Percentiles rank a stretch among this genome's conserved stretches.
Evolutionary conservation across 805 yeast genomes (phyloP).

Genomic region (Cyberlindnera lachancei): DNA sequence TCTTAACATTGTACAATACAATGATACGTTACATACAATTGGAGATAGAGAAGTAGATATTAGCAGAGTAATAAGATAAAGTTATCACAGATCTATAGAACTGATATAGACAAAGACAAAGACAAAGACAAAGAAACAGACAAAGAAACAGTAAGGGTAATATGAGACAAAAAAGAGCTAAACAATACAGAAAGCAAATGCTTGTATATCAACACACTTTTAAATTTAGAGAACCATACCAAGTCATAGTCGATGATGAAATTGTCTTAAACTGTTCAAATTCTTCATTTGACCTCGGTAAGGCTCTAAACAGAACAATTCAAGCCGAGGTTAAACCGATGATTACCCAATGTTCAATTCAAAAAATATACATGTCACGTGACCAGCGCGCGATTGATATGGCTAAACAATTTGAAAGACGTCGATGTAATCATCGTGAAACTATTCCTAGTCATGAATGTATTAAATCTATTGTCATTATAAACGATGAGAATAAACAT

Average conservation of each 20-base stretch:
- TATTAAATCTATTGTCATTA: conserved; percentile 57
- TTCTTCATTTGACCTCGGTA: conserved; percentile 69
- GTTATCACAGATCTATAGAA: too few species aligned
- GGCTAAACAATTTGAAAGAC: conserved; percentile 81
- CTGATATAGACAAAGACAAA: too few species aligned
- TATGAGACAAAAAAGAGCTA: conserved; percentile 97
- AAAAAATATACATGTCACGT: conserved; percentile 64
- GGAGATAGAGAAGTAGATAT: too few species aligned
- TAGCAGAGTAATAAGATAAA: too few species aligned
- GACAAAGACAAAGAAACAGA: too few species aligned
- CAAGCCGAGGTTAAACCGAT: conserved; percentile 83
- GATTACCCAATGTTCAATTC: conserved; percentile 95
- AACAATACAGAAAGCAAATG: conserved; percentile 89
- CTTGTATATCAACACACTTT: conserved; percentile 76
- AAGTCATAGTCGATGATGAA: conserved; percentile 79
- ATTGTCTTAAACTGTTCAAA: conserved; percentile 57
- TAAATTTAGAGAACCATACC: conserved; percentile 91
- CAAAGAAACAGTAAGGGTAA: too few species aligned
- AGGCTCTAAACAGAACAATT: conserved; percentile 71
- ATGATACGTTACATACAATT: too few species aligned
- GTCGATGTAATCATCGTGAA: conserved; percentile 82
- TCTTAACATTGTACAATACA: too few species aligned
- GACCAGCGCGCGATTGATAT: conserved; percentile 71
- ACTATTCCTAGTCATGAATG: conserved; percentile 69
- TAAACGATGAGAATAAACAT: conserved; percentile 79